Percentiles rank a stretch among this genome's conserved stretches.
Conservation (phyloP, 257 asterid species). For the Ilex asprella region DNA sequence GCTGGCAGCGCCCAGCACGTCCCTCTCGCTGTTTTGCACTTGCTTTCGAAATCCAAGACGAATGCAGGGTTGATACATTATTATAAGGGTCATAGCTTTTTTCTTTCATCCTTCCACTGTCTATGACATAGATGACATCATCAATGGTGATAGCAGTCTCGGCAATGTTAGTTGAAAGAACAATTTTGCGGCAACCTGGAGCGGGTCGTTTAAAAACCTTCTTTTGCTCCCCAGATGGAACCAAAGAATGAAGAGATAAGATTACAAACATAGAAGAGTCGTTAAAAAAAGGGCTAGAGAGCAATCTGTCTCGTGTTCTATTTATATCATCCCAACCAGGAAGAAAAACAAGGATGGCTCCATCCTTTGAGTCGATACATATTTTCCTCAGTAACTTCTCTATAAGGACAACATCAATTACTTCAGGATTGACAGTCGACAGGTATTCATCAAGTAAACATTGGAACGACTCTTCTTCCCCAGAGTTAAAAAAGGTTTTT, state of each 20-base stretch:
- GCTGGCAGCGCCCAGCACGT: constrained; percentile 95
- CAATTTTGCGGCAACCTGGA: constrained; percentile 74
- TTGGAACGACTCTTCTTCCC: constrained; percentile 26
- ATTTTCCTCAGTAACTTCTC: constrained; percentile 67
- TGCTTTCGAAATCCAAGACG: constrained; percentile 95
- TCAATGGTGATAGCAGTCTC: constrained; percentile 92
- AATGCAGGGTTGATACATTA: constrained; percentile 83
- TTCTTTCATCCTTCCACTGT: constrained; percentile 93
- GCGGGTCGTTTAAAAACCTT: constrained; percentile 62
- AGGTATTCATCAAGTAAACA: constrained; percentile 66
- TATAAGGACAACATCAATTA: constrained; percentile 68
- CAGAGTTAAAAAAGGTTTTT: constrained; percentile 33
- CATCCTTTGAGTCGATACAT: constrained; percentile 59
- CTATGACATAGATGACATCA: constrained; percentile 88
- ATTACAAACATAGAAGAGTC: constrained; percentile 55
- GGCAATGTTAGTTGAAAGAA: constrained; percentile 93
- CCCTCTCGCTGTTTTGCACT: constrained; percentile 93
- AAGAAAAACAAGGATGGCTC: constrained; percentile 88
- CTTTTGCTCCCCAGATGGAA: constrained; percentile 78
- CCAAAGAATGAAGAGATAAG: constrained; percentile 77
- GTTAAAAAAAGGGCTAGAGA: constrained; percentile 52
- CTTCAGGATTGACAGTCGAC: constrained; percentile 56
- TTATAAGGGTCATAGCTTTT: constrained; percentile 80
- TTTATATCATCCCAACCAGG: constrained; percentile 97
- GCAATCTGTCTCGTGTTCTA: constrained; percentile 52